Percentiles rank a stretch among this genome's conserved stretches.
Conservation (phyloP, 306 rosid genomes). For the Macrotyloma uniflorum region DNA sequence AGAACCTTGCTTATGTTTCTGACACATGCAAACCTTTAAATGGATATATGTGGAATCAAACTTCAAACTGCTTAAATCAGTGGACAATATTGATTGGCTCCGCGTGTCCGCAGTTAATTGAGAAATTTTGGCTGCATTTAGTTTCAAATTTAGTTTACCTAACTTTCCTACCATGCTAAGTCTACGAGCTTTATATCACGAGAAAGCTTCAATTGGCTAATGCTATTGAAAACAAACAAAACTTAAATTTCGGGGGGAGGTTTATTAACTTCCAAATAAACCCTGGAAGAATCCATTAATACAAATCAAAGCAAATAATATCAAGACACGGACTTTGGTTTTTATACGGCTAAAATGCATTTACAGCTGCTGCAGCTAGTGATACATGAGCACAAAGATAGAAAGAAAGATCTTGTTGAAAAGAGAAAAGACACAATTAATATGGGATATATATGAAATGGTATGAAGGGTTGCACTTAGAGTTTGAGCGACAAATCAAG, state of each 20-base stretch:
- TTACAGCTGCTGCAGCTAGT: conserved; percentile 47
- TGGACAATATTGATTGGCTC: conserved; percentile 12
- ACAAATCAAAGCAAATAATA: conserved; percentile 16
- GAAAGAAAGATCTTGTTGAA: background rate
- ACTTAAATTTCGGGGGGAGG: background rate
- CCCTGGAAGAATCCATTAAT: conserved; percentile 27
- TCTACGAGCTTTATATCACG: background rate
- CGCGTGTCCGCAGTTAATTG: background rate
- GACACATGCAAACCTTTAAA: conserved; percentile 6
- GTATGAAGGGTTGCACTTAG: conserved; percentile 41
- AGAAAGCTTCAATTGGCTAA: background rate
- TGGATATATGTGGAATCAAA: background rate
- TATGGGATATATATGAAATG: background rate
- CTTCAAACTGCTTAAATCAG: conserved; percentile 1
- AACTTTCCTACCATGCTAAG: background rate
- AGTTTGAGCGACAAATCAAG: conserved; percentile 97
- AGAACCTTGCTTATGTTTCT: background rate
- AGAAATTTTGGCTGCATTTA: conserved; percentile 9
- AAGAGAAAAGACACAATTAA: conserved; percentile 14
- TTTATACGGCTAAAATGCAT: conserved; percentile 39
- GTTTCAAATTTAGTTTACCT: background rate
- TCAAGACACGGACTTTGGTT: conserved; percentile 3
- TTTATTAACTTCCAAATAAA: conserved; percentile 24
- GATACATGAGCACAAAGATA: conserved; percentile 28
- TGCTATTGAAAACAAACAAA: background rate